Evolutionary conservation across 1,284 basidiomycete species (phyloP).

Genomic region (Fomitiporia mediterranea): DNA sequence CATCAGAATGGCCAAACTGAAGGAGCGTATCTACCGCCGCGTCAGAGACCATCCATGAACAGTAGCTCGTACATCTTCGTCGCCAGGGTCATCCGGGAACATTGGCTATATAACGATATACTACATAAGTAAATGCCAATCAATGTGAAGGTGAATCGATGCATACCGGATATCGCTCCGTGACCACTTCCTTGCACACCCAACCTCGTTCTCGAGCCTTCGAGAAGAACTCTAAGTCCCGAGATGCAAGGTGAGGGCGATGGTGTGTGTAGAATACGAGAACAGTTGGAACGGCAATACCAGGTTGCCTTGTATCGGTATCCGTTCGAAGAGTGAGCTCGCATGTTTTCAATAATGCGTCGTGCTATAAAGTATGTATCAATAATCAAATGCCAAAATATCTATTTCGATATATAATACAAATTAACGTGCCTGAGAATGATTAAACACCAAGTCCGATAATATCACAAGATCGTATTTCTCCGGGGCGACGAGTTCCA

Average conservation of each 20-base stretch:
- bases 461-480: constrained; percentile 81
- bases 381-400: background rate
- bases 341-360: constrained; percentile 77
- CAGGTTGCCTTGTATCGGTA: constrained; percentile 21
- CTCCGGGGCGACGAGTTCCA: constrained; percentile 28
- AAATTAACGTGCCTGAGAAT: constrained; percentile 56
- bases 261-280: constrained; percentile 95
- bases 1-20: too few relatives aligned
- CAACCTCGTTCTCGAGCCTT: constrained; percentile 68
- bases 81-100: constrained; percentile 84
- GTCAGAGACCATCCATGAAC: constrained; percentile 76
- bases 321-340: constrained; percentile 37
- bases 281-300: constrained; percentile 45
- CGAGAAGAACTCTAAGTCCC: constrained; percentile 82
- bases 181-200: constrained; percentile 70
- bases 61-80: constrained; percentile 64
- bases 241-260: constrained; percentile 77
- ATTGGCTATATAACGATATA: constrained; percentile 52
- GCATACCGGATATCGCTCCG: constrained; percentile 37
- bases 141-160: background rate
- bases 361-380: constrained; percentile 49
- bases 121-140: background rate
- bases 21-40: too few relatives aligned
- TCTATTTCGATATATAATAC: background rate
- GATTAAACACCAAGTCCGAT: constrained; percentile 90